These are phyloP conservation scores for Gremmenia infestans DNA, from an alignment of 2,329 filamentous ascomycete species.

Conservation along the genomic window DNA sequence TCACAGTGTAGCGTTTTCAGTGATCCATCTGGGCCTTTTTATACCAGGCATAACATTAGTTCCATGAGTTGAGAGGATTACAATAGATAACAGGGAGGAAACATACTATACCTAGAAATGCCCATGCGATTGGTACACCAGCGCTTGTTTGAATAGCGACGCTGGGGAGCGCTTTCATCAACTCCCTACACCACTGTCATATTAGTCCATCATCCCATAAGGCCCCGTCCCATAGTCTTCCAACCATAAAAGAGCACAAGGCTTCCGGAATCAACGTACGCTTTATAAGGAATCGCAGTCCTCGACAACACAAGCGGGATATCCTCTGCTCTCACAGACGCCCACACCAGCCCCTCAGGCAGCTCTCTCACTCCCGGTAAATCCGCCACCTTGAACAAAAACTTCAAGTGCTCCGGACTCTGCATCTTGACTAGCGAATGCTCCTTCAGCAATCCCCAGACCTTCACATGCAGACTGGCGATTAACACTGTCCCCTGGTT, in stretches of 20 bases:
- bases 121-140: constrained; percentile 56
- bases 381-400: constrained; percentile 47
- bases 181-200: too few relatives aligned
- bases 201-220: constrained; percentile 20
- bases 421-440: constrained; percentile 24
- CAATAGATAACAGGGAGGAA: not conserved
- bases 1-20: constrained; percentile 58
- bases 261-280: not conserved
- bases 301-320: constrained; percentile 49
- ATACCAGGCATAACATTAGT: not conserved
- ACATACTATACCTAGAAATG: constrained; percentile 37
- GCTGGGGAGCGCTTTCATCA: constrained; percentile 41
- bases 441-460: constrained; percentile 30
- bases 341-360: constrained; percentile 51
- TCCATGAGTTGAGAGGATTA: too few relatives aligned
- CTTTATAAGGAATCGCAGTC: constrained; percentile 46
- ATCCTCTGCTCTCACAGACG: constrained; percentile 45
- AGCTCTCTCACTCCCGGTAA: constrained; percentile 38
- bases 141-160: constrained; percentile 39
- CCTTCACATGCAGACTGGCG: constrained; percentile 38
- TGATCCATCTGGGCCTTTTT: constrained; percentile 55
- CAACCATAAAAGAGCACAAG: not conserved
- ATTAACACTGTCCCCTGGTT: constrained; percentile 37
- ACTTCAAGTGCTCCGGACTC: constrained; percentile 44
- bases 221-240: constrained; percentile 33